Conservation (phyloP, 2,329 filamentous ascomycete species). For the Trichoderma atroviride region DNA sequence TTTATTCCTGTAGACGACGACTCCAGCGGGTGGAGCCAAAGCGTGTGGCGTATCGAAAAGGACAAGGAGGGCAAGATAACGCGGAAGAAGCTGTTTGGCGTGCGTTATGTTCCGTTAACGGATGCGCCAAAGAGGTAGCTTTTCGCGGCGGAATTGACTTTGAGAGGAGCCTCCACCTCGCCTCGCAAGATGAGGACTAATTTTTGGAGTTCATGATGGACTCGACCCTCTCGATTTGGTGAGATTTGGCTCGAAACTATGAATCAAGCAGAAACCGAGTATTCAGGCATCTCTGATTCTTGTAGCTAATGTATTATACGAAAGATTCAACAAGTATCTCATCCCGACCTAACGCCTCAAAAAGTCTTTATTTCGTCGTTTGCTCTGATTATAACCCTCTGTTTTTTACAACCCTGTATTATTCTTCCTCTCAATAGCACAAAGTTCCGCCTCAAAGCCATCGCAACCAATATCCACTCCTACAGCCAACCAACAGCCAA, state of each 20-base stretch:
- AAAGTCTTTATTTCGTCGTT: background rate
- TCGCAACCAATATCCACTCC: background rate
- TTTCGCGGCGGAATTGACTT: background rate
- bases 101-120: slow-evolving; percentile 76
- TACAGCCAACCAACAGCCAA: slow-evolving; percentile 2
- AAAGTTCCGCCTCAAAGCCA: background rate
- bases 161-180: background rate
- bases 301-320: background rate
- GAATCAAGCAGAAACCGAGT: background rate
- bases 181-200: background rate
- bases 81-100: slow-evolving; percentile 66
- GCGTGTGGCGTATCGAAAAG: slow-evolving; percentile 77
- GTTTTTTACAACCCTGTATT: background rate
- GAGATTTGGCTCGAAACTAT: background rate
- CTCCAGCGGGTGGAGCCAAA: slow-evolving; percentile 53
- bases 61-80: slow-evolving; percentile 63
- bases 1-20: slow-evolving; percentile 75
- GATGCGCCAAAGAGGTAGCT: slow-evolving; percentile 57
- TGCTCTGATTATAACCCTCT: background rate
- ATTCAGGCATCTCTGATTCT: background rate
- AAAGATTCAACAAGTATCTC: background rate
- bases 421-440: background rate
- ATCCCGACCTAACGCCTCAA: background rate
- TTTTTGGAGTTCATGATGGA: background rate
- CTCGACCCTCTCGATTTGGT: background rate